These are phyloP conservation scores for Astrothelium subdiscretum DNA, from an alignment of 495 filamentous ascomycete species.

Conservation along the genomic window DNA sequence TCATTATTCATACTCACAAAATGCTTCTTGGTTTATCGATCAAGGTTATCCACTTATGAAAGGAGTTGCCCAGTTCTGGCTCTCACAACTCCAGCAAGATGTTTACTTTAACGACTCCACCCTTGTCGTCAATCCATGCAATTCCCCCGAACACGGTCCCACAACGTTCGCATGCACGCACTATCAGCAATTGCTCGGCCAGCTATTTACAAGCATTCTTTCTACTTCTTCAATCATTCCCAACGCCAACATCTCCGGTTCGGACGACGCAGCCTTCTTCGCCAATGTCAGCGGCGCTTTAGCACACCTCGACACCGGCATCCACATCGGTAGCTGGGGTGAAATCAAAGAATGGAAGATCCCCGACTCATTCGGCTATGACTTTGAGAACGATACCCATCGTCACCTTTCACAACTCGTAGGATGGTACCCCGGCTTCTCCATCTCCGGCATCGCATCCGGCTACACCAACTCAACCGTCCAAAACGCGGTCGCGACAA, in stretches of 20 bases:
- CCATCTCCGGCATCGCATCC: slow-evolving; percentile 23
- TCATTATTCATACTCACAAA: slow-evolving; percentile 35
- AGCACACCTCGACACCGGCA: slow-evolving; percentile 31
- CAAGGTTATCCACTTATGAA: slow-evolving; percentile 39
- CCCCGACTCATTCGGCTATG: slow-evolving; percentile 22
- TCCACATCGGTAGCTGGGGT: slow-evolving; percentile 38
- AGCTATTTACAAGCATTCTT: slow-evolving; percentile 34
- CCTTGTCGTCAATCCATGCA: slow-evolving; percentile 40
- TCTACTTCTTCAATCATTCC: slow-evolving; percentile 9
- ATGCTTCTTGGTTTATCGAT: slow-evolving; percentile 29
- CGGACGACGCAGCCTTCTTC: slow-evolving; percentile 20
- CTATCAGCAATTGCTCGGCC: slow-evolving; percentile 38
- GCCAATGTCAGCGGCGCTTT: slow-evolving; percentile 21
- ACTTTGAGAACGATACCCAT: slow-evolving; percentile 35
- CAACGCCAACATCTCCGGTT: slow-evolving; percentile 7
- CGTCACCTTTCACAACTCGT: slow-evolving; percentile 42
- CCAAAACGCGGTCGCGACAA: slow-evolving; percentile 30
- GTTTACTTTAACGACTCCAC: slow-evolving; percentile 38
- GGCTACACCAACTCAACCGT: slow-evolving; percentile 26
- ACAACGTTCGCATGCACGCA: slow-evolving; percentile 42
- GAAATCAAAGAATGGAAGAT: slow-evolving; percentile 24
- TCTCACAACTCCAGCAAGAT: slow-evolving; percentile 35
- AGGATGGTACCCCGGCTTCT: slow-evolving; percentile 44
- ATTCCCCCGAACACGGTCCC: slow-evolving; percentile 40
- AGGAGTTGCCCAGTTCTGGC: slow-evolving; percentile 37